These are phyloP conservation scores for Domatiomyces catenatus DNA, from an alignment of 2,329 filamentous ascomycete genomes.

Conservation along the genomic window DNA sequence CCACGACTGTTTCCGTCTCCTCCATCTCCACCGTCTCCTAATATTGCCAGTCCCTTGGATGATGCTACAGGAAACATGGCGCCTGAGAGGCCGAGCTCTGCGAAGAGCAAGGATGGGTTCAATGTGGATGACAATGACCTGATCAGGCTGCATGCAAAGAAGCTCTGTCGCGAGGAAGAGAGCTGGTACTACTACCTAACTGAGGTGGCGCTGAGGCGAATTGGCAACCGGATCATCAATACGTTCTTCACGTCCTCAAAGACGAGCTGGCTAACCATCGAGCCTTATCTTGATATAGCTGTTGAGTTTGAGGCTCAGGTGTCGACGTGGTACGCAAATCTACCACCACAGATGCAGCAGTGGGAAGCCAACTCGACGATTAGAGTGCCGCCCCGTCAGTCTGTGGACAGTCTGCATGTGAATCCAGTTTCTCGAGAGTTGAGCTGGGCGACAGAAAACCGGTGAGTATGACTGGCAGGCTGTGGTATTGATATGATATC, in stretches of 20 bases:
- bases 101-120: constrained; percentile 1
- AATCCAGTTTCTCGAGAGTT: constrained; percentile 17
- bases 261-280: constrained; percentile 16
- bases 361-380: constrained; percentile 10
- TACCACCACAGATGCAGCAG: constrained; percentile 20
- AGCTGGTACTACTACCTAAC: constrained; percentile 33
- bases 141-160: constrained; percentile 5
- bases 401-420: not conserved
- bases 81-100: not conserved
- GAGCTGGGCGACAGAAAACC: constrained; percentile 19
- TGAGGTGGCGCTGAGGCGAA: constrained; percentile 28
- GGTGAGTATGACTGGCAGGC: not conserved
- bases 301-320: constrained; percentile 20
- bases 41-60: not conserved
- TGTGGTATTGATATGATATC: not conserved
- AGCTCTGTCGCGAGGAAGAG: constrained; percentile 20
- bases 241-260: constrained; percentile 18
- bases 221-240: constrained; percentile 29
- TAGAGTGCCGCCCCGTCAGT: constrained; percentile 2
- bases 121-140: constrained; percentile 1
- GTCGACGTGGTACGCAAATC: constrained; percentile 17
- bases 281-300: constrained; percentile 17
- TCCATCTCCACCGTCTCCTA: constrained; percentile 12
- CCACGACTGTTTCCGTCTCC: constrained; percentile 22
- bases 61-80: not conserved